A percentile compares a stretch with the other conserved stretches of the same genome.
These are phyloP conservation scores for Glycine tomentella DNA, from an alignment of 306 rosid genomes.

Conservation along the genomic window DNA sequence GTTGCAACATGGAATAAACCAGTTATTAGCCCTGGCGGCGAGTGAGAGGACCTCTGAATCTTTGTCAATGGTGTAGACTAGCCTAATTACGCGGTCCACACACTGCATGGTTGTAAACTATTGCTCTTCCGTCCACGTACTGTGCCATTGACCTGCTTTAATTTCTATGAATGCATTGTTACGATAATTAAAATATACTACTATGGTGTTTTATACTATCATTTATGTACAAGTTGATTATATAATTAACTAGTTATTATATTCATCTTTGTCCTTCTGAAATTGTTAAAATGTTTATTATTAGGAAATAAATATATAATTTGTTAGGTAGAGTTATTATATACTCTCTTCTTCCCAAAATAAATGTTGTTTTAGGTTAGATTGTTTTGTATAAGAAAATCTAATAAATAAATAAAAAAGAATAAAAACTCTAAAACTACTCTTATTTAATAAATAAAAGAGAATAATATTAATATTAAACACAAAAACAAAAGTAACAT, in stretches of 20 bases:
- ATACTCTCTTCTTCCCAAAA: no score
- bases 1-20: constrained; percentile 1
- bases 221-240: constrained; percentile 2
- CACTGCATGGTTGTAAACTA: constrained; percentile 41
- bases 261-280: neutral
- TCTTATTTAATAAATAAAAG: no score
- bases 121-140: constrained; percentile 43
- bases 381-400: no score
- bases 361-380: no score
- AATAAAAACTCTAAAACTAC: no score
- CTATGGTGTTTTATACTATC: no score
- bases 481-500: no score
- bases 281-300: neutral
- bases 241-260: neutral
- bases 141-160: constrained; percentile 48
- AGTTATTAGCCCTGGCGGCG: constrained; percentile 27
- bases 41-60: constrained; percentile 1
- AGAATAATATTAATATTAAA: no score
- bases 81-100: constrained; percentile 52
- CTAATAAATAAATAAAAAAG: no score
- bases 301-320: no score
- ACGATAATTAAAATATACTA: no score
- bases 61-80: constrained; percentile 40
- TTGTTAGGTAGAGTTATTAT: no score
- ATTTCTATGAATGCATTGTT: neutral